Evolutionary conservation across 495 filamentous ascomycete species (phyloP).

Genomic region (Podospora comata): DNA sequence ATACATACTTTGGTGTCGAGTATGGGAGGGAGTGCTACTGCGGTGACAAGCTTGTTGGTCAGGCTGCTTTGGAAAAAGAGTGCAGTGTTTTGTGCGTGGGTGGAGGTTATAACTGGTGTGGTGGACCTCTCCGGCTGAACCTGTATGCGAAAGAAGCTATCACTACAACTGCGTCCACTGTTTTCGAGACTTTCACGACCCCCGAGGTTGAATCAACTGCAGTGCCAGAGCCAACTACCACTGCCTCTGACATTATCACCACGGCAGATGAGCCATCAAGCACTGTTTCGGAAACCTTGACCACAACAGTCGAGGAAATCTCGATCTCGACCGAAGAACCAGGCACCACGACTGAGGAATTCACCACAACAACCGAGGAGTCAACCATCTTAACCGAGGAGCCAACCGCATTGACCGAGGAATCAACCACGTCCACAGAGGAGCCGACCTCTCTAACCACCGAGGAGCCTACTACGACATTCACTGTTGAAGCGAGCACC

Average conservation of each 20-base stretch:
- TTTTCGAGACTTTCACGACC: neutral
- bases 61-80: neutral
- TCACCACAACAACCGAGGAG: neutral
- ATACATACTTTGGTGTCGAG: conserved; percentile 13
- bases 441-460: neutral
- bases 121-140: conserved; percentile 11
- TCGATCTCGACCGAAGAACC: neutral
- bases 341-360: conserved; percentile 4
- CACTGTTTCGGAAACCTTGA: neutral
- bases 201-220: neutral
- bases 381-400: neutral
- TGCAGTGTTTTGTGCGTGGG: conserved; percentile 13
- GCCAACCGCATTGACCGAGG: neutral
- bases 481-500: neutral
- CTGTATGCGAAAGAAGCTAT: conserved; percentile 4
- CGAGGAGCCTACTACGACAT: conserved; percentile 1
- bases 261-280: neutral
- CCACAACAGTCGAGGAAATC: neutral
- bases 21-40: conserved; percentile 16
- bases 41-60: conserved; percentile 1
- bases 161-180: neutral
- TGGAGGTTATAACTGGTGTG: conserved; percentile 5
- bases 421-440: neutral
- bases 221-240: neutral
- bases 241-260: neutral